Base-by-base conservation (phyloP, 225 moss, liverwort and hornwort species). In the Climacium dendroides region DNA sequence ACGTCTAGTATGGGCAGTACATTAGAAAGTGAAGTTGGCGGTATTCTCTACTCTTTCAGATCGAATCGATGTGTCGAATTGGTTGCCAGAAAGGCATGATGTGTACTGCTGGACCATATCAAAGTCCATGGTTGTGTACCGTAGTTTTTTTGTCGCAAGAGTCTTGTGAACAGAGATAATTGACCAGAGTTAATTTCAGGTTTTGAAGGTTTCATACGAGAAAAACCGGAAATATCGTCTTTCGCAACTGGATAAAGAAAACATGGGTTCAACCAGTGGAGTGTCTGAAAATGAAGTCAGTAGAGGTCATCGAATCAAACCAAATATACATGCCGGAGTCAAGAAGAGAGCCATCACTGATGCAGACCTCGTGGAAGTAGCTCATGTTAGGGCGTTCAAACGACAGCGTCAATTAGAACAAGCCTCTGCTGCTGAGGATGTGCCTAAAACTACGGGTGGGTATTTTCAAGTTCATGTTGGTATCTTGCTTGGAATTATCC, bases 201-300 rank as follows among this genome's bases (percentile, higher is more conserved):
- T 99, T 39, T 94, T 99, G 80, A 92, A 94, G 85, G 96, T 99
- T 81, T 99, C 99, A 23, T 99, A 99, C 80, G 97, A 99, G 90
- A 99, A 97, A 53, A 99, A 97, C 85, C 90, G 96, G 89, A 93
- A 91, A 74, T 90, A 84, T 83, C 96, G 97, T 50, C 94, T 99
- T 65, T 91, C 90, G 60, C 94, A 92, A 43, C 78, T 96, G 90
- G 94, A 87, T 73, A 95, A 94, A 71, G 94, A 91, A 85, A 93
- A 87, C 18, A 84, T 90, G 79, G 90, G 89, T 50, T 62, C 63
- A 47, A 74, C 70, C 63, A 82, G 60, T 69, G 93, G 85, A 88
- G 85, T 53, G 83, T 63, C 80, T 83, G 91, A 87, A 81, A 93
- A 79, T 82, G 94, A 93, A 86, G 89, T 91, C 34, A 90, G 91